Conservation (phyloP, 176 grass and related monocot species). For the Olyra latifolia region DNA sequence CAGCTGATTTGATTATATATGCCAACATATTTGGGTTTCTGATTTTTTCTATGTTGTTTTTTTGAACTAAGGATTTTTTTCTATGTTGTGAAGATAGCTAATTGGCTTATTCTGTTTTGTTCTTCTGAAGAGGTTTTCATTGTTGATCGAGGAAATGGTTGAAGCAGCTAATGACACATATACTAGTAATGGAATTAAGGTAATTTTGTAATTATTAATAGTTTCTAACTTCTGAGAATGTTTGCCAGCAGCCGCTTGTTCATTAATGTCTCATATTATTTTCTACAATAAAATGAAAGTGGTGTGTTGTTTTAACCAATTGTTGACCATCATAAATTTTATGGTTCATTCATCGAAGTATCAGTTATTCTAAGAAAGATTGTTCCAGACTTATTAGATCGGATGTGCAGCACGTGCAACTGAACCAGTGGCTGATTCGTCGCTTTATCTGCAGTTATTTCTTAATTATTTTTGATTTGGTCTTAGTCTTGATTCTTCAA, state of each 20-base stretch:
- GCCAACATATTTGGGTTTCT: background rate
- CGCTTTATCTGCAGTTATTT: background rate
- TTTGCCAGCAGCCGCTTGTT: background rate
- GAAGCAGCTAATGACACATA: constrained; percentile 37
- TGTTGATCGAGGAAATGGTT: constrained; percentile 57
- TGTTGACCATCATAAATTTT: background rate
- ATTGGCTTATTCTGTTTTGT: constrained; percentile 33
- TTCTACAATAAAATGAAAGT: constrained; percentile 16
- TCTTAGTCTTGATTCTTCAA: background rate
- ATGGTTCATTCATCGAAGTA: constrained; percentile 14
- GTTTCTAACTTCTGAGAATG: constrained; percentile 30
- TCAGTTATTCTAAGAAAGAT: background rate
- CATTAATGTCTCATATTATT: constrained; percentile 1
- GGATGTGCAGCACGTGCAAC: background rate
- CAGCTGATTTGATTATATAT: background rate
- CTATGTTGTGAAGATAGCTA: background rate
- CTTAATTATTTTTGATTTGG: background rate
- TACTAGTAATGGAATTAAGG: constrained; percentile 55
- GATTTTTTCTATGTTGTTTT: constrained; percentile 6
- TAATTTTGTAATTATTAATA: constrained; percentile 45
- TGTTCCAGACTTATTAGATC: background rate
- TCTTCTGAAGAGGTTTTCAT: constrained; percentile 63
- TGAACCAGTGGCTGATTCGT: background rate
- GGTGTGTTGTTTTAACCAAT: constrained; percentile 3
- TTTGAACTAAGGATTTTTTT: background rate